A percentile compares a stretch with the other conserved stretches of the same genome.
Conservation (phyloP, 1,139 yeast genomes). For the Debaryomycetaceae sp. region DNA sequence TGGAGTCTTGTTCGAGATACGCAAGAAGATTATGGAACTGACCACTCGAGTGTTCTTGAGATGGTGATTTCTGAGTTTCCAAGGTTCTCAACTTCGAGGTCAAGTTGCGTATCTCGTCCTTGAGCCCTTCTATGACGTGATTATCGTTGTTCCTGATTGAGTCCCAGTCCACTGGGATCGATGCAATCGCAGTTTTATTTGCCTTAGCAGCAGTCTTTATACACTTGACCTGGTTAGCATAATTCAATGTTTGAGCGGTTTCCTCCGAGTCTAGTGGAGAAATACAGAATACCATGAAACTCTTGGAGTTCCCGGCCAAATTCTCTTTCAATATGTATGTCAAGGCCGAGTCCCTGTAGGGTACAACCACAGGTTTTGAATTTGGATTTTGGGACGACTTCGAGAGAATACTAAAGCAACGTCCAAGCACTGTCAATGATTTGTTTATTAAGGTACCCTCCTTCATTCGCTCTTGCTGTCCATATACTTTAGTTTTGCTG, state of each 20-base stretch:
- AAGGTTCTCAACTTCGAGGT: constrained; percentile 20
- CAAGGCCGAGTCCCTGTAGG: constrained; percentile 69
- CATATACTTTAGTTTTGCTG: constrained; percentile 58
- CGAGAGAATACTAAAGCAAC: constrained; percentile 65
- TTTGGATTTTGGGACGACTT: constrained; percentile 13
- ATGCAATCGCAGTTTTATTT: constrained; percentile 32
- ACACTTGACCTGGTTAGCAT: constrained; percentile 71
- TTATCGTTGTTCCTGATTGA: constrained; percentile 23
- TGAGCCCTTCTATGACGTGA: constrained; percentile 26
- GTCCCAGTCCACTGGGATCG: constrained; percentile 31
- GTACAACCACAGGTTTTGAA: constrained; percentile 38
- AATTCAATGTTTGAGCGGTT: constrained; percentile 66
- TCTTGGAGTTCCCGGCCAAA: constrained; percentile 71
- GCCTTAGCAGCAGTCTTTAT: constrained; percentile 61
- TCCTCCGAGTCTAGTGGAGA: constrained; percentile 78
- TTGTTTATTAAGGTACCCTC: constrained; percentile 78
- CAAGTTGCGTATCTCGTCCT: constrained; percentile 28
- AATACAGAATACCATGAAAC: constrained; percentile 72
- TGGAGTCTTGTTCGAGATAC: constrained; percentile 30
- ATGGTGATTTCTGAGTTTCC: constrained; percentile 2
- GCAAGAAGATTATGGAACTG: constrained; percentile 25
- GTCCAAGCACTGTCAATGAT: constrained; percentile 70
- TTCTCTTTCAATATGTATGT: constrained; percentile 73
- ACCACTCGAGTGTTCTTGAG: constrained; percentile 4
- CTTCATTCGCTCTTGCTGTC: constrained; percentile 53